phyloP scores from a whole-genome alignment of 2,329 filamentous ascomycete species.

The Penicillium sp. region DNA sequence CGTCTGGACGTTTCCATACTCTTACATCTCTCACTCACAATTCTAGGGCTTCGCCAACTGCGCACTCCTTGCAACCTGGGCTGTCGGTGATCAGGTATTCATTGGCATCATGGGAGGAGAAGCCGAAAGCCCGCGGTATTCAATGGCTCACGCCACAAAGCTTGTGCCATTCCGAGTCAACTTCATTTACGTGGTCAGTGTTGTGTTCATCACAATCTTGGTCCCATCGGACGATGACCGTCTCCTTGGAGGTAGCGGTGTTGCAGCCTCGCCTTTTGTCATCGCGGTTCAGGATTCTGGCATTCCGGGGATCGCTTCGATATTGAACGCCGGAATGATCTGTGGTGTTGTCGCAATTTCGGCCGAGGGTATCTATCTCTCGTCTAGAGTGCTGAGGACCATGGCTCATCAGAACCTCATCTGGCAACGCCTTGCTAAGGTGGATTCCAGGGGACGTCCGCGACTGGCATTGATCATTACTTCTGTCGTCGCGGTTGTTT shows the following conservation, averaged over 20 bases:
- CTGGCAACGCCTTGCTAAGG: slow-evolving; percentile 25
- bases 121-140: slow-evolving; percentile 35
- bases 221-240: slow-evolving; percentile 23
- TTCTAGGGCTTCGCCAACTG: slow-evolving; percentile 32
- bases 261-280: slow-evolving; percentile 33
- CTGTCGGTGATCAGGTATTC: slow-evolving; percentile 33
- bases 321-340: slow-evolving; percentile 36
- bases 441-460: slow-evolving; percentile 32
- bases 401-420: slow-evolving; percentile 32
- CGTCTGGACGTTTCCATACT: background rate
- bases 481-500: slow-evolving; percentile 19
- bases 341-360: slow-evolving; percentile 32
- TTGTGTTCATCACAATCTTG: slow-evolving; percentile 26
- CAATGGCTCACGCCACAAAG: slow-evolving; percentile 32
- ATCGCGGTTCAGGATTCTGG: slow-evolving; percentile 30
- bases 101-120: slow-evolving; percentile 38
- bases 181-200: slow-evolving; percentile 30
- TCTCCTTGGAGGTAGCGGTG: slow-evolving; percentile 28
- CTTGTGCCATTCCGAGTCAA: slow-evolving; percentile 33
- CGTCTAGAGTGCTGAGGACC: slow-evolving; percentile 32
- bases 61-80: slow-evolving; percentile 30
- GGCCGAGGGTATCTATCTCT: slow-evolving; percentile 33
- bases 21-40: background rate
- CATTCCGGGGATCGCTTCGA: slow-evolving; percentile 29
- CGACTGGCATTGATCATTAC: slow-evolving; percentile 30